These are phyloP conservation scores for Petrea volubilis DNA, from an alignment of 257 asterid genomes.

Conservation along the genomic window DNA sequence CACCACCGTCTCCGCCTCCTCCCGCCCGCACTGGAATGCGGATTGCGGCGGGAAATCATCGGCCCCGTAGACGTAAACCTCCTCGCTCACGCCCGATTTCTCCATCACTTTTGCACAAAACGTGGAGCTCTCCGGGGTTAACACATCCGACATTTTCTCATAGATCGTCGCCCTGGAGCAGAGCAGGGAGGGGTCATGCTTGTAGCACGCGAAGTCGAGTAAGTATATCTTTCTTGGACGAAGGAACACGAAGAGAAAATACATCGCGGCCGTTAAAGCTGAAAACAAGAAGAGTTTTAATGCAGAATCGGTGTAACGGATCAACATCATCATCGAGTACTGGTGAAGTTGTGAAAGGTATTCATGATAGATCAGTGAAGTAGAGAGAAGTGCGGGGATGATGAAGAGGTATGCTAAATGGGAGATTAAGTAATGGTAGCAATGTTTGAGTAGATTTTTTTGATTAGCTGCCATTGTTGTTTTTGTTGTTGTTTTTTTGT, in stretches of 20 bases:
- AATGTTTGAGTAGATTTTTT: not conserved
- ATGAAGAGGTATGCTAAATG: slow-evolving; percentile 11
- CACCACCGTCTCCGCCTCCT: slow-evolving; percentile 41
- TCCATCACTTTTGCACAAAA: slow-evolving; percentile 21
- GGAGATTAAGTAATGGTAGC: slow-evolving; percentile 19
- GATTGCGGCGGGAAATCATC: slow-evolving; percentile 19
- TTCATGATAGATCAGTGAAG: too few species aligned
- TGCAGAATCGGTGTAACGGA: not conserved
- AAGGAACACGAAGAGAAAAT: not conserved
- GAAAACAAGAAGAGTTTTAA: not conserved
- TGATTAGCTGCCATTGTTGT: not conserved
- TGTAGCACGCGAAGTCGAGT: slow-evolving; percentile 38
- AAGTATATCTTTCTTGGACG: slow-evolving; percentile 21
- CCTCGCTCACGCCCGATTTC: slow-evolving; percentile 4
- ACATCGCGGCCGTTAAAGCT: not conserved
- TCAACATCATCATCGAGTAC: too few species aligned
- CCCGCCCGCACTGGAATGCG: slow-evolving; percentile 21
- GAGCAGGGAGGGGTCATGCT: slow-evolving; percentile 18
- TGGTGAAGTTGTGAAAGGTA: too few species aligned
- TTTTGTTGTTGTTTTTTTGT: not conserved
- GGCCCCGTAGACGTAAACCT: not conserved
- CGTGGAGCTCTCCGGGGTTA: slow-evolving; percentile 14
- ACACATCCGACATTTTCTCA: not conserved
- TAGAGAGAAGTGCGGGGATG: slow-evolving; percentile 19
- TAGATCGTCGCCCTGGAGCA: not conserved